Evolutionary conservation across 2,329 filamentous ascomycete genomes (phyloP).

Genomic region (Hypoxylon sp.): DNA sequence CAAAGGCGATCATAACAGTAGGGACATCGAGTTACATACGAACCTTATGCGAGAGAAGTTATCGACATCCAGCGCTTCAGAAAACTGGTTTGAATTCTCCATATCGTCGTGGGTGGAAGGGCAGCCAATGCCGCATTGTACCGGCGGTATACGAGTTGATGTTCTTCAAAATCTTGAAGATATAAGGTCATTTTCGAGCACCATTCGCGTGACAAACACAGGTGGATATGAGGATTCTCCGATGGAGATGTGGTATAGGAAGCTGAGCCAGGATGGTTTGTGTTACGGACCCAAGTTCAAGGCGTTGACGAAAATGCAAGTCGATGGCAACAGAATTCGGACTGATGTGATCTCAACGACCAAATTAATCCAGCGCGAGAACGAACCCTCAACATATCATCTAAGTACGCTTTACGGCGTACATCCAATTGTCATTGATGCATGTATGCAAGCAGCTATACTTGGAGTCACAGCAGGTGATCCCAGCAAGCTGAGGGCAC

Average conservation of each 20-base stretch:
- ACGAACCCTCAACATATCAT: background rate
- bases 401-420: slow-evolving; percentile 21
- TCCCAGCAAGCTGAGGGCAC: slow-evolving; percentile 1
- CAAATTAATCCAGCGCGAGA: background rate
- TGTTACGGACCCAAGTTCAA: slow-evolving; percentile 23
- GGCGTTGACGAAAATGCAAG: background rate
- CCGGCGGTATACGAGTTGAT: slow-evolving; percentile 30
- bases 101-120: slow-evolving; percentile 40
- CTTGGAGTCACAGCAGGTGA: slow-evolving; percentile 27
- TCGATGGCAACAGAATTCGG: background rate
- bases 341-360: slow-evolving; percentile 3
- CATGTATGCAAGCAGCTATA: slow-evolving; percentile 37
- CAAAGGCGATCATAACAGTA: background rate
- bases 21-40: slow-evolving; percentile 40
- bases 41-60: slow-evolving; percentile 27
- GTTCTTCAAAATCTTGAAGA: too few relatives aligned
- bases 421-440: slow-evolving; percentile 44
- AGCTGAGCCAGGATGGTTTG: slow-evolving; percentile 37
- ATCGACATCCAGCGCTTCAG: slow-evolving; percentile 23
- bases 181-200: too few relatives aligned
- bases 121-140: slow-evolving; percentile 36
- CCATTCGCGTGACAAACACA: too few relatives aligned
- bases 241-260: slow-evolving; percentile 43
- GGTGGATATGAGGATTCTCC: slow-evolving; percentile 4
- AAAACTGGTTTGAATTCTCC: slow-evolving; percentile 40